Base-by-base conservation (phyloP, 2,329 filamentous ascomycete species). In the Dryadomyces quercivorus region DNA sequence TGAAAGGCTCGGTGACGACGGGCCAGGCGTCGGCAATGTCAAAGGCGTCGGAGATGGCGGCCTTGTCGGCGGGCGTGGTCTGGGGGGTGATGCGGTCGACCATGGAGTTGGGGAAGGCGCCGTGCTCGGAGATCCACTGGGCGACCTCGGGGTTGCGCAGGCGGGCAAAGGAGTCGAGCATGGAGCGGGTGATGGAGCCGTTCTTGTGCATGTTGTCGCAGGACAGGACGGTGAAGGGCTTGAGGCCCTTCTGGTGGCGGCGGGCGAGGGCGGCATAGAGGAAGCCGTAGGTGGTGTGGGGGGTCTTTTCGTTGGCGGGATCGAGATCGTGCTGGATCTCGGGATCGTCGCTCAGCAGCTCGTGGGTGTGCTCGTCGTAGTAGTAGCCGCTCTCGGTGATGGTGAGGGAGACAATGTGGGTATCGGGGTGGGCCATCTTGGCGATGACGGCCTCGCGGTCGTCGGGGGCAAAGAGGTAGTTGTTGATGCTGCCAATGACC, bases 151-250 rank as follows among this genome's bases (percentile, higher is more conserved):
- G 70, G 66, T 75, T 67, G 56, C 68, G 69, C 48, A 74, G 66
- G 34, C 67, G 67, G 2, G 75, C 75, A 60, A 77, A 78, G 2
- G 74, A 71, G 58, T 67, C 61, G 40, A 78, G 72, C 75, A 78
- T 78, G 63, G 68, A 61, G 40, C 73, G 73, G 6, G 73, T 75
- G 64, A 78, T 77, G 63, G 71, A 66, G 53, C 75, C 75, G 63
- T 78, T 78, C 69, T 75, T 75, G 67, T 77, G 75, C 75, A 78
- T 78, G 66, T 78, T 78, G 63, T 78, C 75, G 62, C 75, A 78
- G 4, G 75, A 78, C 61, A 78, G 61, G 34, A 78, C 74, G 58
- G 75, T 78, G 64, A 78, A 78, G 47, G 75, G 75, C 63, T 70
- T 72, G 50, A 75, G 70, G 3, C 75, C 74, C 48, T 69, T 64